Conservation (phyloP, 306 rosid species). For the Nissolia schottii region DNA sequence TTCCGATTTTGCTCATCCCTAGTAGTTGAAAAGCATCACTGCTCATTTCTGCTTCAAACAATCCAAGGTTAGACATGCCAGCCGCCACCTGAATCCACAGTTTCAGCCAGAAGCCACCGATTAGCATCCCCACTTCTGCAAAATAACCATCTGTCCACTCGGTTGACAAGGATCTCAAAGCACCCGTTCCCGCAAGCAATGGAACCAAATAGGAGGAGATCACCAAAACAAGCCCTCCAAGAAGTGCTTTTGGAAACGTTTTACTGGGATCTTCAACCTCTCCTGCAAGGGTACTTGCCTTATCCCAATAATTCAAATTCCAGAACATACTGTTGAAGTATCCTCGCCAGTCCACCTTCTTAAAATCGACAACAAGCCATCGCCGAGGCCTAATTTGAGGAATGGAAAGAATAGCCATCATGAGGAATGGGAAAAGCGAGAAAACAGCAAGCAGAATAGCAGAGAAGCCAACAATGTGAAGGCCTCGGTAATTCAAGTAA, state of each 20-base stretch:
- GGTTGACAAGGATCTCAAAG: conserved; percentile 42
- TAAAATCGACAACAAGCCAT: conserved; percentile 58
- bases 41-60: conserved; percentile 95
- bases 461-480: conserved; percentile 80
- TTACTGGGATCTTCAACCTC: conserved; percentile 78
- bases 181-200: conserved; percentile 87
- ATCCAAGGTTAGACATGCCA: conserved; percentile 84
- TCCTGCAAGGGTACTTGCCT: conserved; percentile 89
- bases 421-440: conserved; percentile 69
- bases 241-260: conserved; percentile 81
- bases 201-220: conserved; percentile 79
- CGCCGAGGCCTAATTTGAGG: conserved; percentile 49
- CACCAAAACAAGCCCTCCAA: conserved; percentile 74
- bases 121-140: conserved; percentile 70
- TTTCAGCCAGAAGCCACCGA: conserved; percentile 93
- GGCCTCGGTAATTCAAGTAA: conserved; percentile 77
- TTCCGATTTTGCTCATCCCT: conserved; percentile 95
- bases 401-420: conserved; percentile 61
- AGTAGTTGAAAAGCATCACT: conserved; percentile 85
- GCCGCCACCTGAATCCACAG: conserved; percentile 89
- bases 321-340: conserved; percentile 85
- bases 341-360: conserved; percentile 62
- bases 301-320: conserved; percentile 95
- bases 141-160: conserved; percentile 92
- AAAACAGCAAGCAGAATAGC: conserved; percentile 70